Conservation (phyloP, 169 alveolate genomes). For the Ichthyophthirius multifiliis region DNA sequence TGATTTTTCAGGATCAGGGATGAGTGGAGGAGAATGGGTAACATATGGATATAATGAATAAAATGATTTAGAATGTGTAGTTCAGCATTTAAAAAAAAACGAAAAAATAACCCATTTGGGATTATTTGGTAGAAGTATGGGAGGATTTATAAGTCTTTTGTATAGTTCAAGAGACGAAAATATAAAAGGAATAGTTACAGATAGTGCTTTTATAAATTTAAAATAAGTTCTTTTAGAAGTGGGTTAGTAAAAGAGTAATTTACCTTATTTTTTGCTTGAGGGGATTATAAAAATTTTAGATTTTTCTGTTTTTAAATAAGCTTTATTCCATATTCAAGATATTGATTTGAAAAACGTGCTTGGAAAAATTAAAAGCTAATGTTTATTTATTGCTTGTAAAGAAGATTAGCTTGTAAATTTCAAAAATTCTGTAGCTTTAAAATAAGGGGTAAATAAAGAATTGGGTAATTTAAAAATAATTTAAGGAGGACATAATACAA, state of each 20-base stretch:
- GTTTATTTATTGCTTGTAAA: neutral
- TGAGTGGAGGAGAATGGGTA: constrained; percentile 47
- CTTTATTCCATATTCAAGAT: neutral
- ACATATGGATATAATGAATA: constrained; percentile 45
- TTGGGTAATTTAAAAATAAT: neutral
- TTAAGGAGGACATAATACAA: neutral
- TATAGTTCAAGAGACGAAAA: neutral
- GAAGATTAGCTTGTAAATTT: neutral
- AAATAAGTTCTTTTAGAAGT: neutral
- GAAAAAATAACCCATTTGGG: neutral
- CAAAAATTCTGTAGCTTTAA: neutral
- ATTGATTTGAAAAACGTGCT: neutral
- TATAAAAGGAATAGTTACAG: neutral
- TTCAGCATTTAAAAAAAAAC: neutral
- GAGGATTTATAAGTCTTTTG: neutral
- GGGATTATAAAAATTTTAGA: neutral
- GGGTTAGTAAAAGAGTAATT: neutral
- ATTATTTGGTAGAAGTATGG: constrained; percentile 8
- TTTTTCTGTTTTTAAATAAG: neutral
- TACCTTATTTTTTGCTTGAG: neutral
- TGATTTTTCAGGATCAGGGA: constrained; percentile 52
- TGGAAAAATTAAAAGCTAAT: neutral
- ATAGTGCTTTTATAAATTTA: neutral
- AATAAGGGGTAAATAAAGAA: neutral
- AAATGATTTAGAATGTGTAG: neutral